Evolutionary conservation across 805 yeast genomes (phyloP).

Genomic region (Spathaspora girioi): DNA sequence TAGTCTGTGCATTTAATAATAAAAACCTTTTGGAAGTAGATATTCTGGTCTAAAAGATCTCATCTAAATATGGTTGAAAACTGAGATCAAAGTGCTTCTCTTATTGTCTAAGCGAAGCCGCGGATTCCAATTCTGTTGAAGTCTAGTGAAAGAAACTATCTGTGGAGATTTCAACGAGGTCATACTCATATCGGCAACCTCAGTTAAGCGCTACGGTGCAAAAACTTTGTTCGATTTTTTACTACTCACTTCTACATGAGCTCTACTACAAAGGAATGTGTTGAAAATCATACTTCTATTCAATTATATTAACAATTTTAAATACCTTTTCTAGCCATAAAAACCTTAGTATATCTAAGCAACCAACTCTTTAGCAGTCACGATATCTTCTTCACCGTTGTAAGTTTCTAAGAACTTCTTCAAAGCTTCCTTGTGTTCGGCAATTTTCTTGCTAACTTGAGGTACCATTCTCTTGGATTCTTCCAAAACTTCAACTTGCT

Average conservation of each 20-base stretch:
- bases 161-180: too few relatives aligned
- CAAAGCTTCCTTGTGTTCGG: conserved; percentile 14
- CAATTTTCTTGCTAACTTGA: conserved; percentile 19
- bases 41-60: too few relatives aligned
- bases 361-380: conserved; percentile 16
- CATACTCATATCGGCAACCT: too few relatives aligned
- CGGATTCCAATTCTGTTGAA: too few relatives aligned
- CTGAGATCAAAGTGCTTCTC: too few relatives aligned
- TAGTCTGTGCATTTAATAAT: background rate
- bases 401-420: conserved; percentile 10
- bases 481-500: conserved; percentile 33
- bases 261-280: too few relatives aligned
- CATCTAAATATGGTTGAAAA: too few relatives aligned
- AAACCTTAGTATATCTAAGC: background rate
- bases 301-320: background rate
- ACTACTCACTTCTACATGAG: too few relatives aligned
- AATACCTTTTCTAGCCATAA: background rate
- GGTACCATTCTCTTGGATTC: conserved; percentile 38
- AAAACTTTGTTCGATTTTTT: too few relatives aligned
- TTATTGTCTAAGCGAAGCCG: too few relatives aligned
- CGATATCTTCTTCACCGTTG: conserved; percentile 25
- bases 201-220: too few relatives aligned
- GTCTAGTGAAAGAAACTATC: too few relatives aligned
- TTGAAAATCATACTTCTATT: background rate
- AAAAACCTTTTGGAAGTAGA: background rate